A percentile compares a stretch with the other conserved stretches of the same genome.
Evolutionary conservation across 805 yeast species (phyloP).

Genomic region (Clavispora carvajalis): DNA sequence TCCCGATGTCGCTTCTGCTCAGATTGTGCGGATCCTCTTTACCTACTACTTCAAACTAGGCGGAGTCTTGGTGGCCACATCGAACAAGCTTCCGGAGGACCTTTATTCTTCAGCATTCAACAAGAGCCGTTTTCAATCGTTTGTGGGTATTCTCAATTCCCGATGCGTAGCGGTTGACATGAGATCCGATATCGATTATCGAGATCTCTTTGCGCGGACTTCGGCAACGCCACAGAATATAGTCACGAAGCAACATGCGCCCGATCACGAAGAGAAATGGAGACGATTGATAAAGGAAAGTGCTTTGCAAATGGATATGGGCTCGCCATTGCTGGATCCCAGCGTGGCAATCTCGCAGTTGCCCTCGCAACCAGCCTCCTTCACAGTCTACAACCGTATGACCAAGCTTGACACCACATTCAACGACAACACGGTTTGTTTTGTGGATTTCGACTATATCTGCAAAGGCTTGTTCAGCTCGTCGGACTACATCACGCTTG

Average conservation of each 20-base stretch:
- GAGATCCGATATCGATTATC: conserved; percentile 54
- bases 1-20: conserved; percentile 72
- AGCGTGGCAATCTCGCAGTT: conserved; percentile 8
- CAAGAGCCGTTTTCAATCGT: conserved; percentile 50
- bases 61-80: conserved; percentile 70
- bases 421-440: conserved; percentile 34
- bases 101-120: conserved; percentile 63
- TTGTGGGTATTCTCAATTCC: conserved; percentile 50
- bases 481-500: conserved; percentile 65
- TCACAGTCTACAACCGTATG: conserved; percentile 54
- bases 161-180: conserved; percentile 61
- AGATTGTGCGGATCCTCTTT: conserved; percentile 58
- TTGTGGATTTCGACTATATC: conserved; percentile 47
- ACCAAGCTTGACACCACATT: conserved; percentile 42
- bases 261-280: conserved; percentile 31
- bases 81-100: conserved; percentile 68
- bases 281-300: conserved; percentile 19
- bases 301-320: conserved; percentile 9
- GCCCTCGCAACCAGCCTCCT: conserved; percentile 18
- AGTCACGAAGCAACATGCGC: conserved; percentile 25
- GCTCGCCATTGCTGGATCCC: neutral
- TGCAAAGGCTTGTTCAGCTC: conserved; percentile 57
- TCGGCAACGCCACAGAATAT: conserved; percentile 22
- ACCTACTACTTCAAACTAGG: conserved; percentile 68
- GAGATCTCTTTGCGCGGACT: conserved; percentile 27